Evolutionary conservation across 805 yeast genomes (phyloP), one percentile per base, ranked within the genome.

Genomic region (Cyberlindnera sargentensis): DNA sequence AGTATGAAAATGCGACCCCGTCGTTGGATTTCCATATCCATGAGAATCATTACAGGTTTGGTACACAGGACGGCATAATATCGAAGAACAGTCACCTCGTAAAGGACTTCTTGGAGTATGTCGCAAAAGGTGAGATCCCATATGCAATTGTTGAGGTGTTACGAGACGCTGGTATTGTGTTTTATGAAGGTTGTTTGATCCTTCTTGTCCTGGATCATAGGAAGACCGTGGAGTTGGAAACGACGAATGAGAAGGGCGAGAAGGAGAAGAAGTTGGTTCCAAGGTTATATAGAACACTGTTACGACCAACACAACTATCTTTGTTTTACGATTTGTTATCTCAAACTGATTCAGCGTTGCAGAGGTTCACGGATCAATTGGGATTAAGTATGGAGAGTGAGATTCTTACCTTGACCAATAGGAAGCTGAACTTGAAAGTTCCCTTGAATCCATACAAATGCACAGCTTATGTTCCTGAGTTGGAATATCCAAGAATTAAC

Each of bases 161-260:
- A 37, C 80, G 84, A 56, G 98, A 91, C 61, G 86, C 91, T 32
- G 84, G 90, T 20, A 77, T 90, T 31, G 77, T 78, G 47, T 76
- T 88, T 42, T 91, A 87, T 60, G 97, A 93, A 58, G 97, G 97
- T 0, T 86, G 95, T 61, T 68, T 91, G 34, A 85, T 91, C 11
- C 63, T 91, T 39, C 87, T 87, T 58, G 82, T 91, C n/a, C 78
- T 76, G 51, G 99, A 91, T 62, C 96, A 90, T 61, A 69, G 97
- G 25, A 71, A 75, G 46, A n/a, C 47, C 30, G 43, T 47, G 20
- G 50, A 44, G 29, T 47, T 43, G 20, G 51, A 47, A 6, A 43
- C 48, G 8, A 47, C 45, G 29, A 39, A 47, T 26, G 31, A 38
- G 10, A 11, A 38, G 24, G 31, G 31, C 10, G 39, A 41, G 28